Base-by-base conservation (phyloP, 2,329 filamentous ascomycete genomes). In the Volutella citrinella region DNA sequence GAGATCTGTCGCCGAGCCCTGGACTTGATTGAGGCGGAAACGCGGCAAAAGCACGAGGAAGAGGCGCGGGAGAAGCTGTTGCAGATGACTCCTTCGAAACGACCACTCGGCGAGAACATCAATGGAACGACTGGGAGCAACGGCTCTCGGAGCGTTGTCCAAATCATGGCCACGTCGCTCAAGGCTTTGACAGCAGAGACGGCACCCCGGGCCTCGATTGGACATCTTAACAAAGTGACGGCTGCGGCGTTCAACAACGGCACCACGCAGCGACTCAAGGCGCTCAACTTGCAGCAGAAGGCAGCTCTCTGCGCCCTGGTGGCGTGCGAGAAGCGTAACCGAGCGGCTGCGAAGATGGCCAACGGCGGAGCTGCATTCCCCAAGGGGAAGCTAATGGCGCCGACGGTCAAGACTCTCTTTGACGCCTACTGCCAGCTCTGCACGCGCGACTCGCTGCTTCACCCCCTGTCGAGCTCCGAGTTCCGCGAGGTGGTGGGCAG, bases 201-300 rank as follows among this genome's bases (percentile, higher is more conserved):
- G 3, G 93, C 93, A 3, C 93, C 93, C 4, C 82, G 90, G 40
- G 93, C 89, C 19, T 88, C 81, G 18, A 94, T 98, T 47, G 80
- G 80, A 1, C 93, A 98, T 58, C 79, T 98, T 52, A 95, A 93
- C 56, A 89, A 87, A 51, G 83, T 97, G 41, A 95, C 93, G 0
- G 81, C 90, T 0, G 80, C 87, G 5, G 86, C 88, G 2, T 96
- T 98, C 61, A 87, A 86, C 58, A 91, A 96, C 50, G 90, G 90
- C 21, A 85, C 89, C 2, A 78, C 74, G 10, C 88, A 96, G 51
- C 80, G 93, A 38, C 78, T 98, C 11, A 84, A 86, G 60, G 81
- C 82, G 5, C 77, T 98, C 36, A 98, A 97, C 57, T 74, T 98
- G 4, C 94, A 98, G 57, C 93, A 98, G 61, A 97, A 95, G 61